These are phyloP conservation scores for Fusarium compactum DNA, from an alignment of 2,329 filamentous ascomycete genomes.

Conservation along the genomic window DNA sequence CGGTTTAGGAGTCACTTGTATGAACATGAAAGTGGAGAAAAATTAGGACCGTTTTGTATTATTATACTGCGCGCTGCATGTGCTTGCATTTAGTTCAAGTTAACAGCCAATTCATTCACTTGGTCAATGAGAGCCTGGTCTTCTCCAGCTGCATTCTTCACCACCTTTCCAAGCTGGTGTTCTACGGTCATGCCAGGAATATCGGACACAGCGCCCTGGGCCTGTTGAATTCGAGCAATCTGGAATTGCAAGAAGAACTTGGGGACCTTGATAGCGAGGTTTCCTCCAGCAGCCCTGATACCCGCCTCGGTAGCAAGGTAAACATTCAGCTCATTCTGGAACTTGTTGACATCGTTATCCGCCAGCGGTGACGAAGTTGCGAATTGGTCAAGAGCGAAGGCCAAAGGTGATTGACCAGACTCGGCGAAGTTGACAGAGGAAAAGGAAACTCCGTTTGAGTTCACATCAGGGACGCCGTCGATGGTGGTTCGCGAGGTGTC, in stretches of 20 bases:
- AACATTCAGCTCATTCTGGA: conserved; percentile 66
- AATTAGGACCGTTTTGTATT: conserved; percentile 36
- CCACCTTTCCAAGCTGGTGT: conserved; percentile 68
- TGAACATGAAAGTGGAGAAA: conserved; percentile 12
- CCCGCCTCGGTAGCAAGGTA: conserved; percentile 72
- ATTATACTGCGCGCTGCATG: conserved; percentile 28
- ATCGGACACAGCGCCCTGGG: conserved; percentile 66
- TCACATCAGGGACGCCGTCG: conserved; percentile 67
- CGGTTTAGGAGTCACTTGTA: conserved; percentile 45
- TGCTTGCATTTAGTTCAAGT: conserved; percentile 31
- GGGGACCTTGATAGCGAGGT: conserved; percentile 68
- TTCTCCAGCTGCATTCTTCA: conserved; percentile 66
- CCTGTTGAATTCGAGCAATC: conserved; percentile 68
- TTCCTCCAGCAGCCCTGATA: conserved; percentile 65
- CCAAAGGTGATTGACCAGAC: conserved; percentile 61
- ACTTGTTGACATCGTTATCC: conserved; percentile 61
- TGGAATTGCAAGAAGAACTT: conserved; percentile 74
- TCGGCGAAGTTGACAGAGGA: conserved; percentile 68
- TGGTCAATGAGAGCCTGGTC: conserved; percentile 62
- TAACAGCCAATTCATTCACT: conserved; percentile 58
- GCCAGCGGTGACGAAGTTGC: conserved; percentile 64
- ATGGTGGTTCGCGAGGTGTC: conserved; percentile 61
- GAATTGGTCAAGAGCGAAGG: conserved; percentile 67
- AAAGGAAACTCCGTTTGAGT: conserved; percentile 62
- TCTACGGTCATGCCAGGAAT: conserved; percentile 66